Base-by-base conservation (phyloP, 805 yeast species). In the Middelhovenomyces tepae region DNA sequence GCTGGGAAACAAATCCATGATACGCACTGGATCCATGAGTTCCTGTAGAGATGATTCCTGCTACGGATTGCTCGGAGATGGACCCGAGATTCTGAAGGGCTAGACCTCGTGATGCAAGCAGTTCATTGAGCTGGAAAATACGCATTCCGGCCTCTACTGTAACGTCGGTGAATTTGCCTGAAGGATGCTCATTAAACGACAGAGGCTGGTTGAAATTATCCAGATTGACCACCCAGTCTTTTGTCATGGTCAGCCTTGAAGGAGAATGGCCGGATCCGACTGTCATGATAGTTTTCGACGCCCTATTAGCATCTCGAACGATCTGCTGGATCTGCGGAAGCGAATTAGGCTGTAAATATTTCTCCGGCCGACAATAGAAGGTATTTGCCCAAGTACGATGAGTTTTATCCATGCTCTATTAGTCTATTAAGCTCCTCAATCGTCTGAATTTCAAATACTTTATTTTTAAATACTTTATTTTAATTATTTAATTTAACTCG, bases 221-320 rank as follows among this genome's bases (percentile, higher is more conserved):
- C 48, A 89, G 65, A 53, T 83, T 87, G 42, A 93, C 71, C 13
- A 91, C 60, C 95, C 95, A 87, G 37, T 82, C 91, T 20, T 65
- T 60, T 3, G 94, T 81, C 79, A 86, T 78, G 34, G 95, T 84
- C 59, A 91, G 60, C 50, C 77, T 87, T 27, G 93, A 80, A 0
- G 98, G 98, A 5, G 96, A 86, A 54, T 91, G 97, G 20, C 95
- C 95, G 0, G 94, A 75, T 0, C 98, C 98, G 6, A 83, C 87
- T 2, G 82, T 73, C 67, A 82, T 77, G 35, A 89, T 59, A 11
- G 94, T 81, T 45, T 75, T 78, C 13, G 66, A 61, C 16, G 62
- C 51, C 28, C 58, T 49, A 29, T 70, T 62, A 3, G 97, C 97
- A 37, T 65, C 64, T 22, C 69, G 63, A 19, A 89, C 84, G 35